A percentile compares a stretch with the other conserved stretches of the same genome.
Conservation (phyloP, 768 basidiomycete genomes). For the Trametes coccinea region DNA sequence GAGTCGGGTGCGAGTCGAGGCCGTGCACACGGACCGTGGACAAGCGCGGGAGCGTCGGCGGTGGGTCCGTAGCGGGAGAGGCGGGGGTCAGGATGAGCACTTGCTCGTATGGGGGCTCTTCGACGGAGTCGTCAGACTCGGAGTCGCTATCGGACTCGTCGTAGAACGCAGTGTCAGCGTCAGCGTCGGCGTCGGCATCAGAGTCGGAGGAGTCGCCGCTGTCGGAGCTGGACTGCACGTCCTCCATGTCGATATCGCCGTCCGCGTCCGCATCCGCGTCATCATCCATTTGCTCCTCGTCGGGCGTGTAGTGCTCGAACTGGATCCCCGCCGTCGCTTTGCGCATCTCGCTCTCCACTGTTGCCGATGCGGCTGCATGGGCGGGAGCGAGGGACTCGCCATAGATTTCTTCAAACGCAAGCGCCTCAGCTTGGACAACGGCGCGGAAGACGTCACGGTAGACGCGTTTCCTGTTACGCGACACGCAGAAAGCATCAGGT, state of each 20-base stretch:
- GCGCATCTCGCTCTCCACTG: background rate
- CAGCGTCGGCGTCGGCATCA: constrained; percentile 4
- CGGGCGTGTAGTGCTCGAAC: constrained; percentile 21
- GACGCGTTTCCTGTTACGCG: background rate
- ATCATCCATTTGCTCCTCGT: background rate
- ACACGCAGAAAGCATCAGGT: background rate
- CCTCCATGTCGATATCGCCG: constrained; percentile 5
- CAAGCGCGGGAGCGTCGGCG: background rate
- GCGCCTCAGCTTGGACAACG: constrained; percentile 15
- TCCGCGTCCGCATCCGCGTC: constrained; percentile 4
- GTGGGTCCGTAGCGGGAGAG: background rate
- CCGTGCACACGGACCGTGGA: constrained; percentile 11
- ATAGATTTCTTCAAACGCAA: background rate
- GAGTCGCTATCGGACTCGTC: background rate
- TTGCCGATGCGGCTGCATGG: background rate
- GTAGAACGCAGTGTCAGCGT: background rate
- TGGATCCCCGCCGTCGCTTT: background rate
- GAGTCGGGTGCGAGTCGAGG: constrained; percentile 8
- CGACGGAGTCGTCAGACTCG: constrained; percentile 4
- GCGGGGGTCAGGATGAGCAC: constrained; percentile 5
- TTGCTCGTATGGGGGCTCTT: constrained; percentile 2
- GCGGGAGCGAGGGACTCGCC: background rate
- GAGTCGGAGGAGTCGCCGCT: background rate
- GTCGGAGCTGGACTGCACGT: background rate
- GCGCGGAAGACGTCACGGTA: constrained; percentile 14